Evolutionary conservation across 352 stramenopile genomes (phyloP).

Genomic region (Nothophytophthora sp.): DNA sequence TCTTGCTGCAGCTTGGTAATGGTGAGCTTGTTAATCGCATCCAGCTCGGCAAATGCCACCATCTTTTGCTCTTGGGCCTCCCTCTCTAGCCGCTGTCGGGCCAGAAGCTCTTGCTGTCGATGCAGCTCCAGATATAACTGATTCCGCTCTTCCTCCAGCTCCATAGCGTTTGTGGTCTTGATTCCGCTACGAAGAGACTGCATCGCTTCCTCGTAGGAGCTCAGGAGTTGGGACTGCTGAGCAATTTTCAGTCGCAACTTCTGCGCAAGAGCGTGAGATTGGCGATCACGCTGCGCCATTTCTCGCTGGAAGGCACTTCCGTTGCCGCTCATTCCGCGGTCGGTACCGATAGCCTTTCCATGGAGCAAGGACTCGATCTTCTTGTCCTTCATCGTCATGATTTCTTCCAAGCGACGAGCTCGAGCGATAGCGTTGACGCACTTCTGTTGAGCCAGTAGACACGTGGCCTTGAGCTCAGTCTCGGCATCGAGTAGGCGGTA

Average conservation of each 20-base stretch:
- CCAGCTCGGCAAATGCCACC: slow-evolving; percentile 22
- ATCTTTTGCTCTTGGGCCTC: slow-evolving; percentile 32
- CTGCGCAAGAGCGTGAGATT: slow-evolving; percentile 45
- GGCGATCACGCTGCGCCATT: slow-evolving; percentile 45
- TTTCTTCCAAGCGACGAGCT: slow-evolving; percentile 60
- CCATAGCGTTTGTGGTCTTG: slow-evolving; percentile 56
- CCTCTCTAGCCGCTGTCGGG: slow-evolving; percentile 27
- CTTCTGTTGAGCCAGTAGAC: slow-evolving; percentile 51
- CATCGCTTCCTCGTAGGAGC: slow-evolving; percentile 61
- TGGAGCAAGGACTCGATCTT: slow-evolving; percentile 67
- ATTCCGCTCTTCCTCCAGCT: slow-evolving; percentile 58
- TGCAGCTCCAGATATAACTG: slow-evolving; percentile 49
- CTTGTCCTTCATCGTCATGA: slow-evolving; percentile 65
- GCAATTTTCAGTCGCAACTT: slow-evolving; percentile 57
- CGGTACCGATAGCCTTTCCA: slow-evolving; percentile 22
- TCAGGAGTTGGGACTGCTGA: slow-evolving; percentile 54
- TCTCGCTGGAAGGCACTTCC: slow-evolving; percentile 30
- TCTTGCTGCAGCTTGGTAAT: slow-evolving; percentile 42
- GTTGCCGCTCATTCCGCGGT: slow-evolving; percentile 6
- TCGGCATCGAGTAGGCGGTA: slow-evolving; percentile 56
- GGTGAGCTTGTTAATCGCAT: slow-evolving; percentile 32
- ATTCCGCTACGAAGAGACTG: slow-evolving; percentile 47
- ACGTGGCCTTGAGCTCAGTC: slow-evolving; percentile 44
- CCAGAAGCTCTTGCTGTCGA: slow-evolving; percentile 32
- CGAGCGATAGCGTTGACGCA: slow-evolving; percentile 50